These are phyloP conservation scores for Debaryomycetaceae sp. DNA, from an alignment of 1,139 yeast genomes.

Conservation along the genomic window DNA sequence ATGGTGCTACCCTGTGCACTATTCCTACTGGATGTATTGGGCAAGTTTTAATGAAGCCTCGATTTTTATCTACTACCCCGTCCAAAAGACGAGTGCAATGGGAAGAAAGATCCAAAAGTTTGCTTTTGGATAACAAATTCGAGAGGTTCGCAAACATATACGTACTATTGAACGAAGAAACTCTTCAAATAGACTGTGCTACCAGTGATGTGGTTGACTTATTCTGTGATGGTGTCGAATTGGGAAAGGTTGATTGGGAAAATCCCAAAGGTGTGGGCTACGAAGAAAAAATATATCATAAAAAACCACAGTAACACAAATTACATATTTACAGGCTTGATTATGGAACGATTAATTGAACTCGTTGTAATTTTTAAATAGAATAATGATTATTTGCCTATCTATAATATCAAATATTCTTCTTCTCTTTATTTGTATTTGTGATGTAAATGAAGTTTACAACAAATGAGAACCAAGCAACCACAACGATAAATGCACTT, in stretches of 20 bases:
- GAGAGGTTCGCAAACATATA: constrained; percentile 8
- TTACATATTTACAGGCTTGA: too few species aligned
- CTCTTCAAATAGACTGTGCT: constrained; percentile 17
- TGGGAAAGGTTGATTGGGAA: constrained; percentile 20
- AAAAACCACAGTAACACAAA: too few species aligned
- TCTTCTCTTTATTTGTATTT: constrained; percentile 27
- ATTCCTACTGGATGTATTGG: constrained; percentile 17
- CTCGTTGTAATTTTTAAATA: background rate
- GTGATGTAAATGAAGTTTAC: constrained; percentile 57
- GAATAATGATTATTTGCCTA: background rate
- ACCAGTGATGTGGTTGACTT: constrained; percentile 21
- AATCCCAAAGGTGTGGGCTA: constrained; percentile 18
- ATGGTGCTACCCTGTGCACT: constrained; percentile 15
- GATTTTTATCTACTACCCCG: constrained; percentile 10
- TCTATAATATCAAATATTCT: constrained; percentile 20
- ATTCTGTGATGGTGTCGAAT: constrained; percentile 14
- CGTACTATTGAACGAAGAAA: constrained; percentile 11
- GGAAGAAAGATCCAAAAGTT: constrained; percentile 7
- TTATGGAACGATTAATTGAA: background rate
- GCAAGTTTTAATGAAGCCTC: constrained; percentile 20
- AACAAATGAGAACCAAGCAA: constrained; percentile 75
- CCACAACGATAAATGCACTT: constrained; percentile 64
- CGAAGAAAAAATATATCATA: constrained; percentile 2
- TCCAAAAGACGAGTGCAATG: constrained; percentile 12
- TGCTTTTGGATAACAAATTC: constrained; percentile 13